phyloP scores from a whole-genome alignment of 2,329 filamentous ascomycete genomes.

The Cytospora piceicola region DNA sequence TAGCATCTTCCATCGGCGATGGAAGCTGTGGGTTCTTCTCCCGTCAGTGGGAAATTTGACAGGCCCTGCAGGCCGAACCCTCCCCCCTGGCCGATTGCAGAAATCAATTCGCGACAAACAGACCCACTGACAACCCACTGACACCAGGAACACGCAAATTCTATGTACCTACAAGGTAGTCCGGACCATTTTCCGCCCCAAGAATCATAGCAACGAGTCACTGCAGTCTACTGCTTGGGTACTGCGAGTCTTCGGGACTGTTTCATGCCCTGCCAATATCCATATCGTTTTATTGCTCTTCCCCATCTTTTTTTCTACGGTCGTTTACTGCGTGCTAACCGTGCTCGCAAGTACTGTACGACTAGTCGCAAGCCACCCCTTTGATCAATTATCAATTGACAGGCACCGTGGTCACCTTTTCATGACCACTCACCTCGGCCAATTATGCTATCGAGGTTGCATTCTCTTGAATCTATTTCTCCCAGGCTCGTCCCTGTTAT shows the following conservation, averaged over 20 bases:
- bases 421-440: conserved; percentile 22
- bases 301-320: conserved; percentile 18
- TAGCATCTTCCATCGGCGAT: conserved; percentile 23
- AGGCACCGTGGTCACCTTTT: conserved; percentile 27
- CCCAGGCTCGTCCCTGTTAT: conserved; percentile 24
- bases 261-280: conserved; percentile 28
- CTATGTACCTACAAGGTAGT: neutral
- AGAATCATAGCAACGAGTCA: neutral
- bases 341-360: conserved; percentile 20
- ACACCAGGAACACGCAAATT: conserved; percentile 8
- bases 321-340: conserved; percentile 22
- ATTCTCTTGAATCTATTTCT: conserved; percentile 22
- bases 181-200: neutral
- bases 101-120: conserved; percentile 19
- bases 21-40: conserved; percentile 23
- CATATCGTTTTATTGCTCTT: conserved; percentile 27
- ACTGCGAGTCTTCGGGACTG: conserved; percentile 2
- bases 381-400: conserved; percentile 24
- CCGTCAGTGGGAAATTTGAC: conserved; percentile 25
- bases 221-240: neutral
- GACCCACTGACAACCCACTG: conserved; percentile 23
- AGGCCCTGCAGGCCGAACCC: conserved; percentile 21
- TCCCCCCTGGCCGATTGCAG: conserved; percentile 26
- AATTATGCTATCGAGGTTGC: conserved; percentile 21
- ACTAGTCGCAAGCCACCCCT: conserved; percentile 27